Conservation (phyloP, 768 basidiomycete genomes). For the Boletales sp. region DNA sequence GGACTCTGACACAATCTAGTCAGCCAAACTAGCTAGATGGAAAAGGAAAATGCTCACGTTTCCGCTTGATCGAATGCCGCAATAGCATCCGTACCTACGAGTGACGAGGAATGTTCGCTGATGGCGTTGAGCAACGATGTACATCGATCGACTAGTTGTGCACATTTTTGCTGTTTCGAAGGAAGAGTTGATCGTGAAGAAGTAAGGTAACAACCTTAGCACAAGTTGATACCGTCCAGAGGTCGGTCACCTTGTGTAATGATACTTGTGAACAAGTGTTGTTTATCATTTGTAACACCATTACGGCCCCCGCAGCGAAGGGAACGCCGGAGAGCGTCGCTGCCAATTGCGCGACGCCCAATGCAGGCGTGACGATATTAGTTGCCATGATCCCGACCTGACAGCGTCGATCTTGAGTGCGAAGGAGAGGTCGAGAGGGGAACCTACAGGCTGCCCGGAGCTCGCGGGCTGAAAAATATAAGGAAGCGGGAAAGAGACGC, state of each 20-base stretch:
- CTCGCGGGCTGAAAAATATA: no score
- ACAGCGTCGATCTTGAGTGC: background rate
- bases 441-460: background rate
- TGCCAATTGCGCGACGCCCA: constrained; percentile 39
- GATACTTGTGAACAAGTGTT: constrained; percentile 43
- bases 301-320: constrained; percentile 41
- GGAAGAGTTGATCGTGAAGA: background rate
- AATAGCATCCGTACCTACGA: constrained; percentile 40
- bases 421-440: background rate
- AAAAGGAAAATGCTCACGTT: constrained; percentile 32
- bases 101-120: constrained; percentile 35
- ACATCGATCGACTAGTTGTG: constrained; percentile 42
- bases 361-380: constrained; percentile 8
- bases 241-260: constrained; percentile 43
- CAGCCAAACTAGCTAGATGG: background rate
- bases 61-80: constrained; percentile 41
- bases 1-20: constrained; percentile 30
- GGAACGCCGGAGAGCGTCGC: constrained; percentile 44
- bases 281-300: constrained; percentile 43
- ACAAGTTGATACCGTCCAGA: background rate
- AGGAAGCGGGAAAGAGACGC: no score
- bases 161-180: constrained; percentile 38
- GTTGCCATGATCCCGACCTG: constrained; percentile 15
- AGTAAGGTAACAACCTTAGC: background rate
- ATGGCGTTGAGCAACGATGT: constrained; percentile 36